These are phyloP conservation scores for Begonia loranthoides DNA, from an alignment of 306 rosid genomes.

Conservation along the genomic window DNA sequence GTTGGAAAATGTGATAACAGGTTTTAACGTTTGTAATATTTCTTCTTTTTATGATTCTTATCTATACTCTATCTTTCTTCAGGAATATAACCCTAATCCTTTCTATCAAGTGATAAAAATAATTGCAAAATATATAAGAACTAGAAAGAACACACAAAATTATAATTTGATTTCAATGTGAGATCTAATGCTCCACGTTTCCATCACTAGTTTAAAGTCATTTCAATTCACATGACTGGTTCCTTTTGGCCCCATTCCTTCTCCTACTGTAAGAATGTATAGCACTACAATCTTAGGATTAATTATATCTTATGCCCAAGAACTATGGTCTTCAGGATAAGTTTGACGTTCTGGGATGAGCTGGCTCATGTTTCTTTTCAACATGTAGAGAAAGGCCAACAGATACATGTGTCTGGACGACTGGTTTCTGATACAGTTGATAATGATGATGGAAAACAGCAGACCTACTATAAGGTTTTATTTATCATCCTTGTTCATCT, in stretches of 20 bases:
- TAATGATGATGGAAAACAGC: conserved; percentile 55
- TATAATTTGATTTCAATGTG: too few relatives aligned
- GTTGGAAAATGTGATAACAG: too few relatives aligned
- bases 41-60: too few relatives aligned
- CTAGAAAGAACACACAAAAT: too few relatives aligned
- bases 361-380: conserved; percentile 65
- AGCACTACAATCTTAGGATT: background rate
- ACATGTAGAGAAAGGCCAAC: conserved; percentile 64
- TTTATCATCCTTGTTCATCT: background rate
- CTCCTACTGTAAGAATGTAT: background rate
- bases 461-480: conserved; percentile 74
- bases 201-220: background rate
- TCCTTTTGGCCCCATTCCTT: background rate
- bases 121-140: too few relatives aligned
- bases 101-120: too few relatives aligned
- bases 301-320: background rate
- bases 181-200: background rate
- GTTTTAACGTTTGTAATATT: too few relatives aligned
- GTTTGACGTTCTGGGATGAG: conserved; percentile 84
- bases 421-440: conserved; percentile 63
- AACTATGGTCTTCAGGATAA: conserved; percentile 31
- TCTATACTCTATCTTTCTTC: too few relatives aligned
- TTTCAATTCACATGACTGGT: background rate
- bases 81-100: too few relatives aligned
- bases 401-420: conserved; percentile 70